phyloP scores from a whole-genome alignment of 371 early-diverging fungal genomes.

The Mortierella sp. region DNA sequence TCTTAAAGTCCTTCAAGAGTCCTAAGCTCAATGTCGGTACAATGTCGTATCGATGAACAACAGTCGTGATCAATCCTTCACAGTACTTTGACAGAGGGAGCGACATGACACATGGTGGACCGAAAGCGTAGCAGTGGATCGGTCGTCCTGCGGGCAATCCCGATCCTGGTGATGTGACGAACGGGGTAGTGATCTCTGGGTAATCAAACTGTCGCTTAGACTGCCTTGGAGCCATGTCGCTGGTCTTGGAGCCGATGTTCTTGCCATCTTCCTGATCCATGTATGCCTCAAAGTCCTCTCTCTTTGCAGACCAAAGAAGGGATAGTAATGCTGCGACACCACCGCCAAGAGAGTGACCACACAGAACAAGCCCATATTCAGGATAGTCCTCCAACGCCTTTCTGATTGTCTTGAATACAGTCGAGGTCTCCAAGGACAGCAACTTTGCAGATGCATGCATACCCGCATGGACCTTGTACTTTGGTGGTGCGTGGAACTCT shows the following conservation, averaged over 20 bases:
- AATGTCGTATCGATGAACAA: constrained; percentile 79
- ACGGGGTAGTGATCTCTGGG: constrained; percentile 59
- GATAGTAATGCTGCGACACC: constrained; percentile 79
- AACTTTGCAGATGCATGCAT: constrained; percentile 81
- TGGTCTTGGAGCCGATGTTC: constrained; percentile 7
- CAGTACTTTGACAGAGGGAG: constrained; percentile 74
- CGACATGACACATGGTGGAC: constrained; percentile 79
- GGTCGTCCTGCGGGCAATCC: constrained; percentile 78
- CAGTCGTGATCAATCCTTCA: constrained; percentile 76
- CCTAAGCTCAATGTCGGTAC: constrained; percentile 80
- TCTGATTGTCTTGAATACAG: constrained; percentile 72
- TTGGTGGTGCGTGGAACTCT: constrained; percentile 24
- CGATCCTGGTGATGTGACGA: constrained; percentile 71
- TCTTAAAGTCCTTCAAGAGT: constrained; percentile 77
- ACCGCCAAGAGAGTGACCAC: constrained; percentile 86
- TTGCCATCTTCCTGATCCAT: constrained; percentile 40
- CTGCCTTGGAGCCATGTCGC: constrained; percentile 6
- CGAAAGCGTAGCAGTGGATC: constrained; percentile 82
- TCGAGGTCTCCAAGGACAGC: constrained; percentile 69
- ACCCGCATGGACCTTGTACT: constrained; percentile 77
- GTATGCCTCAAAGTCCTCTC: constrained; percentile 57
- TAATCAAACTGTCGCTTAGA: constrained; percentile 18
- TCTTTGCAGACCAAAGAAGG: constrained; percentile 72
- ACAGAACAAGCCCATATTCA: constrained; percentile 79
- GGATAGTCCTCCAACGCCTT: constrained; percentile 73